These are phyloP conservation scores for Citrus sinensis DNA, from an alignment of 345 rosid species.

Conservation along the genomic window DNA sequence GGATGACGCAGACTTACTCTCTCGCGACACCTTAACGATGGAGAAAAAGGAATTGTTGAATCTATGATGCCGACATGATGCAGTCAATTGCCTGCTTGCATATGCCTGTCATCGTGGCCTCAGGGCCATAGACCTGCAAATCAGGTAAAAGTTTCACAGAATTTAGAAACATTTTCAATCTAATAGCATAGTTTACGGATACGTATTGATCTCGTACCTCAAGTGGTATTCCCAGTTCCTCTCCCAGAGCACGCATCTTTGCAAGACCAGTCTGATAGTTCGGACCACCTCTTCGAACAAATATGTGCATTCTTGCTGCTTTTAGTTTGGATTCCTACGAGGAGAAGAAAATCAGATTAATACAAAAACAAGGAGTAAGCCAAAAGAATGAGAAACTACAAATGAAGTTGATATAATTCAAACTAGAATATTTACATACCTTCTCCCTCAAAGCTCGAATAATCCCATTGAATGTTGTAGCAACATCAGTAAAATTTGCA, in stretches of 20 bases:
- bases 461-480: slow-evolving; percentile 92
- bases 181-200: not conserved
- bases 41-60: not conserved
- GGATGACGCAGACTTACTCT: not conserved
- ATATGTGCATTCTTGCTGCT: slow-evolving; percentile 93
- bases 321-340: slow-evolving; percentile 78
- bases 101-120: slow-evolving; percentile 96
- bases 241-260: slow-evolving; percentile 79
- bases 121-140: slow-evolving; percentile 87
- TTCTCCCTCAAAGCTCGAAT: slow-evolving; percentile 88
- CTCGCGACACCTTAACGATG: not conserved
- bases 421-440: slow-evolving; percentile 31
- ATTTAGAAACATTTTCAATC: not conserved
- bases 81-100: slow-evolving; percentile 96
- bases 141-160: not conserved
- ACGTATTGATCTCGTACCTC: slow-evolving; percentile 49
- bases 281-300: slow-evolving; percentile 93
- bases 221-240: slow-evolving; percentile 79
- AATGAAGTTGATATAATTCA: not conserved
- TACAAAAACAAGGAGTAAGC: not conserved
- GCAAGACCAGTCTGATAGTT: slow-evolving; percentile 88
- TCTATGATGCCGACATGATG: slow-evolving; percentile 57
- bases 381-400: not conserved
- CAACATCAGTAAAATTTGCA: slow-evolving; percentile 96
- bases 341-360: not conserved